Evolutionary conservation across 495 filamentous ascomycete species (phyloP).

Genomic region (Trichoderma virens): DNA sequence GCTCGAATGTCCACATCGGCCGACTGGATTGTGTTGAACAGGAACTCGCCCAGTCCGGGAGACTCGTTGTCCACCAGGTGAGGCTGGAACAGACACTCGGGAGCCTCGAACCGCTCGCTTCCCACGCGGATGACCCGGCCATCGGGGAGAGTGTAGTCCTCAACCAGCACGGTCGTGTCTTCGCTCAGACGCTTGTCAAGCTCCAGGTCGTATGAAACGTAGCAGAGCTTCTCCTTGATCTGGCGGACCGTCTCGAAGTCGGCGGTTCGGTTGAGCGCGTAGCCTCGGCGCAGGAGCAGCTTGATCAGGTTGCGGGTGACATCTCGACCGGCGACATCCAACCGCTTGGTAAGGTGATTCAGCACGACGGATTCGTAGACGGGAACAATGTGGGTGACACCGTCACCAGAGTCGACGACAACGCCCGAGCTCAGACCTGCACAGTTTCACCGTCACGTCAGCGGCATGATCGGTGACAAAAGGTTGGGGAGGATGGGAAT

Average conservation of each 20-base stretch:
- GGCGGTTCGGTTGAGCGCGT: constrained; percentile 94
- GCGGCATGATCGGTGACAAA: not conserved
- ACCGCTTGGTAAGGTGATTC: constrained; percentile 86
- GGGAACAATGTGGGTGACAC: constrained; percentile 96
- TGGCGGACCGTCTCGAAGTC: constrained; percentile 99
- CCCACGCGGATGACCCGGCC: constrained; percentile 93
- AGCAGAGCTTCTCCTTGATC: constrained; percentile 99
- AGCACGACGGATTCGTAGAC: constrained; percentile 96
- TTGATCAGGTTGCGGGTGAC: constrained; percentile 96
- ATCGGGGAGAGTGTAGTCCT: constrained; percentile 94
- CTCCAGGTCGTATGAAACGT: constrained; percentile 96
- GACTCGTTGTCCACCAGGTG: constrained; percentile 97
- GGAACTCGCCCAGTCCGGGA: constrained; percentile 88
- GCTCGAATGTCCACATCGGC: constrained; percentile 92
- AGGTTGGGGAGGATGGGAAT: too few relatives aligned
- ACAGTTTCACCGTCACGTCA: not conserved
- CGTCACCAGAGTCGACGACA: constrained; percentile 95
- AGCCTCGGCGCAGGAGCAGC: constrained; percentile 87
- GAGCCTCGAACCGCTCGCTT: constrained; percentile 94
- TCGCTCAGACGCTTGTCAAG: constrained; percentile 92
- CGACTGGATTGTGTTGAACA: constrained; percentile 96
- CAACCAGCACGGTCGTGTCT: constrained; percentile 94
- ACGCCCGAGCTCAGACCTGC: constrained; percentile 87
- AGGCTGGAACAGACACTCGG: constrained; percentile 97
- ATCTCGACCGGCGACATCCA: constrained; percentile 94